Conservation (phyloP, 140 eudicot genomes). For the Senecio squalidus region DNA sequence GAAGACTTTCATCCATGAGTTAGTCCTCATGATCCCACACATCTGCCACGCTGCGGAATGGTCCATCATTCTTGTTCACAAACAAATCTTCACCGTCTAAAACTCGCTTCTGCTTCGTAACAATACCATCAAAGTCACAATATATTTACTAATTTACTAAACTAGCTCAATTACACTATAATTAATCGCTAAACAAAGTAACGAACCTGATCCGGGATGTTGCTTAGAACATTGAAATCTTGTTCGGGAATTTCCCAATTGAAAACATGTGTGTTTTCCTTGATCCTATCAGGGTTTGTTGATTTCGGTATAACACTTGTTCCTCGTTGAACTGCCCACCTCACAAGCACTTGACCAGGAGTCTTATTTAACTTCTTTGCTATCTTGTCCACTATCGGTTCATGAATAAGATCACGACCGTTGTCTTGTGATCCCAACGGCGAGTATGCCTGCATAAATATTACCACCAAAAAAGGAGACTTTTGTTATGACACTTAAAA, state of each 20-base stretch:
- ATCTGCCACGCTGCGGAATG: slow-evolving; percentile 38
- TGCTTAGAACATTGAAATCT: slow-evolving; percentile 50
- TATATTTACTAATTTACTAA: neutral
- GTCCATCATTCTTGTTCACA: slow-evolving; percentile 56
- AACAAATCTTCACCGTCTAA: slow-evolving; percentile 59
- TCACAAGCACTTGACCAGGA: slow-evolving; percentile 72
- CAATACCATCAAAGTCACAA: neutral
- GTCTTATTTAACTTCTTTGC: slow-evolving; percentile 63
- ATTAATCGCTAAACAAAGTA: neutral
- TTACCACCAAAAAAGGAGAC: neutral
- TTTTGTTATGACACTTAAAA: neutral
- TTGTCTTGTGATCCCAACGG: slow-evolving; percentile 62
- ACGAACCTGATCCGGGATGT: slow-evolving; percentile 47
- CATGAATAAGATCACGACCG: slow-evolving; percentile 56
- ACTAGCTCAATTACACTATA: neutral
- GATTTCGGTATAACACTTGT: slow-evolving; percentile 74
- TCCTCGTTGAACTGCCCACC: slow-evolving; percentile 72
- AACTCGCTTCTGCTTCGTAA: slow-evolving; percentile 42
- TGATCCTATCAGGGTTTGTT: slow-evolving; percentile 48
- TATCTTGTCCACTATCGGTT: slow-evolving; percentile 47
- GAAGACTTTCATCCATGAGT: neutral
- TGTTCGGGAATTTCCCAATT: slow-evolving; percentile 53
- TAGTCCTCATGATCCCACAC: slow-evolving; percentile 69
- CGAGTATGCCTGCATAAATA: slow-evolving; percentile 51
- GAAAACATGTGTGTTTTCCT: slow-evolving; percentile 53